Percentiles rank a stretch among this genome's conserved stretches.
phyloP scores from a whole-genome alignment of 2,329 filamentous ascomycete species.

The Polytolypa hystricis region DNA sequence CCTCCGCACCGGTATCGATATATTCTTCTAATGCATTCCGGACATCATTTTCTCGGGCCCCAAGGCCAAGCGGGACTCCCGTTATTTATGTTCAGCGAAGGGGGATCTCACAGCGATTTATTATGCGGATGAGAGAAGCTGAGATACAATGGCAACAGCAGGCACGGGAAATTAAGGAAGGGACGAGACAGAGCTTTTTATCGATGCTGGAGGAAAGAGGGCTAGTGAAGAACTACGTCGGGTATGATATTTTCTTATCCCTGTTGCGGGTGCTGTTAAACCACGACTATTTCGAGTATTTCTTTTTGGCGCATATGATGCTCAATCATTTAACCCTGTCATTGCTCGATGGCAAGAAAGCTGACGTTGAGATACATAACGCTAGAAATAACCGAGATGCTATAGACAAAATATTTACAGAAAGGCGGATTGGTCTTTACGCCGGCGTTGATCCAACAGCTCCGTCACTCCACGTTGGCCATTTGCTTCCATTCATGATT shows the following conservation, averaged over 20 bases:
- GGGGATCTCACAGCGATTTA: conserved; percentile 28
- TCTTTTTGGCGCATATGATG: no score
- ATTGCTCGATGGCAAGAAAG: no score
- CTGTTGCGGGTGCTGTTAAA: no score
- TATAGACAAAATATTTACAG: conserved; percentile 33
- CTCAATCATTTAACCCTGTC: no score
- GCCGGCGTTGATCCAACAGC: conserved; percentile 40
- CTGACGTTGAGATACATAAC: no score
- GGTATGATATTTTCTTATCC: conserved; percentile 24
- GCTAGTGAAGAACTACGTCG: conserved; percentile 36
- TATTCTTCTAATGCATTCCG: not conserved
- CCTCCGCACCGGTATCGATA: not conserved
- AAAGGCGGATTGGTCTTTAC: conserved; percentile 37
- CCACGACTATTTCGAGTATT: no score
- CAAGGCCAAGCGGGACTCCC: no score
- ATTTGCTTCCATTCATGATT: conserved; percentile 42
- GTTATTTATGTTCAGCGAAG: conserved; percentile 12
- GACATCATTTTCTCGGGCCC: not conserved
- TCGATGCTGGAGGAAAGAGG: conserved; percentile 36
- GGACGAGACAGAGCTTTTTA: conserved; percentile 33
- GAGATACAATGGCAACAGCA: conserved; percentile 29
- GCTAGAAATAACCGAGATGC: conserved; percentile 35
- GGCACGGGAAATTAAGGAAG: conserved; percentile 33
- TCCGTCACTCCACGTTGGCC: conserved; percentile 39
- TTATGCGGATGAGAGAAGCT: conserved; percentile 29